Conservation (phyloP, 495 filamentous ascomycete species). For the Tuber umbilicatum region DNA sequence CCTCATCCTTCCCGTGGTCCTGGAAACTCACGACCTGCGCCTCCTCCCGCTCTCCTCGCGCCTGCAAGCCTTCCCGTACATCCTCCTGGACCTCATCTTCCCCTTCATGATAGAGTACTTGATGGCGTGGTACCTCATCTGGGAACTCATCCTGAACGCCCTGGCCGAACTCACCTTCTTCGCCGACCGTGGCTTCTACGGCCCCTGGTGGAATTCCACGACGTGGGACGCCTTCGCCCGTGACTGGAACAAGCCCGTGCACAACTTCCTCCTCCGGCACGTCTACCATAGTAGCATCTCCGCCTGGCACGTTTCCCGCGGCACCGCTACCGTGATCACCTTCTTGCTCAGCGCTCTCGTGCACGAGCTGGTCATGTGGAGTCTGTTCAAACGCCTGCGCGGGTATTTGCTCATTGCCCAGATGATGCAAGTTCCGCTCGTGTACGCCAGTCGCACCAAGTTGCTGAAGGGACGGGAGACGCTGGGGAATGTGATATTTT, state of each 20-base stretch:
- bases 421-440: constrained; percentile 64
- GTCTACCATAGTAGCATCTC: constrained; percentile 71
- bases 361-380: constrained; percentile 71
- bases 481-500: constrained; percentile 67
- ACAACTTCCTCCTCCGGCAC: constrained; percentile 65
- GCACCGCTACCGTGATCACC: constrained; percentile 65
- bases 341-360: constrained; percentile 64
- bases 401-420: constrained; percentile 65
- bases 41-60: constrained; percentile 54
- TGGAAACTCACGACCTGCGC: constrained; percentile 59
- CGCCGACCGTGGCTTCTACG: constrained; percentile 72
- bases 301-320: constrained; percentile 58
- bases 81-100: constrained; percentile 63
- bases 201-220: constrained; percentile 60
- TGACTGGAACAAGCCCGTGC: constrained; percentile 69
- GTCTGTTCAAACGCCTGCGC: constrained; percentile 67
- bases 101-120: constrained; percentile 71
- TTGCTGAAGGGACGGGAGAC: constrained; percentile 54
- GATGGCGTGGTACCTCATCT: constrained; percentile 65
- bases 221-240: constrained; percentile 51
- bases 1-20: constrained; percentile 61
- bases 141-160: constrained; percentile 72
- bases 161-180: constrained; percentile 66
- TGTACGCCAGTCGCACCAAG: constrained; percentile 56
- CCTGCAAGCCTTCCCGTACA: constrained; percentile 60